Evolutionary conservation across 2,329 filamentous ascomycete genomes (phyloP), one percentile per base, ranked within the genome.

Genomic region (Domatiomyces globalis): DNA sequence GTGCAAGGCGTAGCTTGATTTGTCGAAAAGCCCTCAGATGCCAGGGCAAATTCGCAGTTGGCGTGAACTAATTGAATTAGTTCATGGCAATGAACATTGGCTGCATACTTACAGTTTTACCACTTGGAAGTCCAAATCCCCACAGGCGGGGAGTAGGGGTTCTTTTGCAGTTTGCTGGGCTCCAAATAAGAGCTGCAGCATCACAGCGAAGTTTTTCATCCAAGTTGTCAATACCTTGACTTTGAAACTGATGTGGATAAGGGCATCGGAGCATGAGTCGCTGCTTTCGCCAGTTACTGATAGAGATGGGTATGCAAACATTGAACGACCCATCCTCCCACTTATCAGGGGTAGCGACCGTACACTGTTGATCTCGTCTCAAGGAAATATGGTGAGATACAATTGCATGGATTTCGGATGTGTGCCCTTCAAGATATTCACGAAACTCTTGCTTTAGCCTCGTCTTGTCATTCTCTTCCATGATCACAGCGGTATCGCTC

Each of bases 51-150:
- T 43, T 29, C 18, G 42, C 49, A 1, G 43, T 12, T 5, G 43
- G 19, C 25, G 49, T 43, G 19, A 51, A 48, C 45, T 82, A 18
- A 78, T n/a, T n/a, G n/a, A n/a, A n/a, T n/a, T n/a, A n/a, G n/a
- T n/a, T n/a, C n/a, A 80, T 55, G 78, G 77, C 0, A 77, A 77
- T 0, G 73, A 44, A 49, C 9, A 6, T 19, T 15, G 6, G 12
- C 22, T 9, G 1, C 8, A 36, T 12, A 27, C 49, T 48, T 27
- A 48, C 49, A 4, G 7, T 10, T 18, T 20, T 3, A 29, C 45
- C 49, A 19, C 12, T 18, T 22, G 49, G 45, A 66, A 3, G 67
- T 70, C 54, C 64, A 60, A 49, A 59, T 9, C 53, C 56, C 18
- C 42, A 54, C 2, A 58, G 33, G 8, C 22, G 49, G 15, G 56